Percentiles rank a stretch among this genome's conserved stretches.
These are phyloP conservation scores for Komagataella kurtzmanii DNA, from an alignment of 805 yeast species.

Conservation along the genomic window DNA sequence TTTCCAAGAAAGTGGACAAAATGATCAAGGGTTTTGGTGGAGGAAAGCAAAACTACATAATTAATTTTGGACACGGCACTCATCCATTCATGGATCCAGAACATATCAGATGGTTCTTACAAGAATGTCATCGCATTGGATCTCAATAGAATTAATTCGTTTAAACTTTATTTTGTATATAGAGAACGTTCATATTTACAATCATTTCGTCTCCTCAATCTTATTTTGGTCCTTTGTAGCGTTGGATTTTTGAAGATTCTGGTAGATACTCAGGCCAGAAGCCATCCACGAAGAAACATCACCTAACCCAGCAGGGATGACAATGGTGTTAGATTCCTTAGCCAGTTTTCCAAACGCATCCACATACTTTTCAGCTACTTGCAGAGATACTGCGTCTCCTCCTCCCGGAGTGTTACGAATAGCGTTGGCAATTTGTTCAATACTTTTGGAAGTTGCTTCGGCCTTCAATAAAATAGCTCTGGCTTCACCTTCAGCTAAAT, in stretches of 20 bases:
- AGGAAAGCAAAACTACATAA: constrained; percentile 81
- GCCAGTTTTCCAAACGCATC: constrained; percentile 75
- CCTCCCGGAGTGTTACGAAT: constrained; percentile 61
- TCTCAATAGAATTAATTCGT: constrained; percentile 8
- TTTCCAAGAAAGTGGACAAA: constrained; percentile 65
- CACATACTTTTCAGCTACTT: constrained; percentile 74
- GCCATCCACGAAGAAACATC: constrained; percentile 67
- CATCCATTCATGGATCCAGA: constrained; percentile 97
- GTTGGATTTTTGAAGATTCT: constrained; percentile 8
- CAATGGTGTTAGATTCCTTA: constrained; percentile 66
- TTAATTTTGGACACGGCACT: constrained; percentile 96
- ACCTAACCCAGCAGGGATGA: constrained; percentile 64
- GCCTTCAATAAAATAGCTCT: constrained; percentile 55
- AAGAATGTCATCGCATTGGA: constrained; percentile 80
- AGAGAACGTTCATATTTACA: not conserved
- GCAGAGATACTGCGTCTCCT: constrained; percentile 60
- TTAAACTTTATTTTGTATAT: not conserved
- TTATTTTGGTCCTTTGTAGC: not conserved
- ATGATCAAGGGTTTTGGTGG: constrained; percentile 94
- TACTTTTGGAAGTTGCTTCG: constrained; percentile 62
- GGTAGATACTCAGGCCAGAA: constrained; percentile 61
- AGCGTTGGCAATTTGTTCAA: constrained; percentile 50
- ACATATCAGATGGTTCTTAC: constrained; percentile 67
- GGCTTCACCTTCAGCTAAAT: constrained; percentile 63
- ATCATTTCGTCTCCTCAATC: not conserved